Evolutionary conservation across 2,329 filamentous ascomycete genomes (phyloP).

Genomic region (Penicillium sp.): DNA sequence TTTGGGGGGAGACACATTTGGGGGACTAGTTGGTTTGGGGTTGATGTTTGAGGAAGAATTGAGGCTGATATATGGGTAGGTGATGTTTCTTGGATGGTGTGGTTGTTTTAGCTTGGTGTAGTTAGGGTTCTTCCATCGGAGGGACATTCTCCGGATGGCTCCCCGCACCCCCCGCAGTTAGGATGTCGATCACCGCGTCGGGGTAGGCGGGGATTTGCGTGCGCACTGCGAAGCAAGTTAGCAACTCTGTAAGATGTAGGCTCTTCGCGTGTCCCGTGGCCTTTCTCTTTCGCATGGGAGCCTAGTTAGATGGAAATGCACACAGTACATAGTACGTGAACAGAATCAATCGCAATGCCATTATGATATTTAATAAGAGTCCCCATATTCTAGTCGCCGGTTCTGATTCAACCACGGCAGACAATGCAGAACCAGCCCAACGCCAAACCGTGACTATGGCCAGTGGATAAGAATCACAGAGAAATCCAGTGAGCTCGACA

Average conservation of each 20-base stretch:
- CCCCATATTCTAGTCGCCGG: conserved; percentile 5
- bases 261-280: no score
- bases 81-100: not conserved
- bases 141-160: conserved; percentile 1
- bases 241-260: no score
- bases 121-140: conserved; percentile 5
- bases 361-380: conserved; percentile 7
- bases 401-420: conserved; percentile 1
- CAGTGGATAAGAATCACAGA: conserved; percentile 2
- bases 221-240: no score
- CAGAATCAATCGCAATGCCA: conserved; percentile 2
- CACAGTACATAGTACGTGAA: not conserved
- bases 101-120: not conserved
- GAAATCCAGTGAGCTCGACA: conserved; percentile 23
- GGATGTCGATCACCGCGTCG: conserved; percentile 4
- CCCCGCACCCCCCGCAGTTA: conserved; percentile 5
- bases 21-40: not conserved
- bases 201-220: no score
- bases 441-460: conserved; percentile 2
- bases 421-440: conserved; percentile 9
- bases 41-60: not conserved
- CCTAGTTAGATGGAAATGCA: no score
- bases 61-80: not conserved
- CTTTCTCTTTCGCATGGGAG: no score
- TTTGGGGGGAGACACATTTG: not conserved